phyloP scores from a whole-genome alignment of 139 green algal genomes.

The Parachlorella kessleri region DNA sequence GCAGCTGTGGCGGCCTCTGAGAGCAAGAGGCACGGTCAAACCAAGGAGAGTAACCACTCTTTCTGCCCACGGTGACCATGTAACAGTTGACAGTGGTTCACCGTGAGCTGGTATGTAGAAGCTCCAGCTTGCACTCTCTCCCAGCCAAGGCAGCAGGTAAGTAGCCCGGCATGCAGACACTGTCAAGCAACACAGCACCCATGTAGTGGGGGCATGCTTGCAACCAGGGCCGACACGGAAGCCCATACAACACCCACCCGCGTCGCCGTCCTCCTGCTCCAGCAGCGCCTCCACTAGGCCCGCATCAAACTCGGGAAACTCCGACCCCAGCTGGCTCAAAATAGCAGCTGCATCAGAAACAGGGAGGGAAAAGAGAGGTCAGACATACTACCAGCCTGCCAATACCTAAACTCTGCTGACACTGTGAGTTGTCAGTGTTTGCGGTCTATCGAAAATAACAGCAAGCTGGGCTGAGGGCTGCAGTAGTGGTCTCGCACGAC shows the following conservation, averaged over 20 bases:
- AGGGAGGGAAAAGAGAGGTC: background rate
- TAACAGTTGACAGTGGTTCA: background rate
- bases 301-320: slow-evolving; percentile 67
- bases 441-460: no score
- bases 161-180: background rate
- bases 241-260: slow-evolving; percentile 11
- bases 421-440: no score
- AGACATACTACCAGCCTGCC: no score
- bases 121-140: background rate
- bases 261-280: slow-evolving; percentile 74
- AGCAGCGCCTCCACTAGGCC: slow-evolving; percentile 63
- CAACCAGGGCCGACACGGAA: background rate
- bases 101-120: background rate
- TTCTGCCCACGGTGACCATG: background rate
- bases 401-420: no score
- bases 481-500: no score
- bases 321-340: slow-evolving; percentile 17
- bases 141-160: background rate
- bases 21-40: slow-evolving; percentile 1
- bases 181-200: no score
- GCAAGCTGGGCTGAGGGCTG: no score
- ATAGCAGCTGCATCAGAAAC: background rate
- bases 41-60: background rate
- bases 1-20: slow-evolving; percentile 17
- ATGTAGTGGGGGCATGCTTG: background rate